These are phyloP conservation scores for Cryptosporidium ubiquitum DNA, from an alignment of 169 alveolate species.

Conservation along the genomic window DNA sequence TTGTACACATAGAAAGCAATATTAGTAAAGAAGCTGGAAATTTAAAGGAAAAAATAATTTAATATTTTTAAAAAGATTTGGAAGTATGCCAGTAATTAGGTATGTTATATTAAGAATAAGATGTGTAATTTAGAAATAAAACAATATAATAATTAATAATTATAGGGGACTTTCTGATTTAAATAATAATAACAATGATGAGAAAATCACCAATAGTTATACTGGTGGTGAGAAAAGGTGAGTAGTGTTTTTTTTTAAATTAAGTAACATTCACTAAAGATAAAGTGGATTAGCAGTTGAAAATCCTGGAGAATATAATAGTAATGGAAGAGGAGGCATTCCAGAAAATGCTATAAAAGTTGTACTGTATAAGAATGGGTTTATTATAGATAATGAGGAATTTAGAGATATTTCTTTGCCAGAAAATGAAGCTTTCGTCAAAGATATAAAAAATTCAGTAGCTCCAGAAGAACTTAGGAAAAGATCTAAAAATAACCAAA, in stretches of 20 bases:
- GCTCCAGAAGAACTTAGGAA: constrained; percentile 91
- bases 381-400: constrained; percentile 91
- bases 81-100: constrained; percentile 56
- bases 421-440: constrained; percentile 89
- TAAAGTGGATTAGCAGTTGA: constrained; percentile 84
- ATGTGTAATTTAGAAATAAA: too few relatives aligned
- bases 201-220: constrained; percentile 80
- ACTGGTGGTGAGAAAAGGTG: constrained; percentile 86
- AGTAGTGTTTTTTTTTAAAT: background rate
- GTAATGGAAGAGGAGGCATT: constrained; percentile 66
- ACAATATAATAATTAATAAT: background rate
- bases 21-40: background rate
- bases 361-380: constrained; percentile 90
- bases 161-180: constrained; percentile 67
- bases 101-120: background rate
- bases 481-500: constrained; percentile 78
- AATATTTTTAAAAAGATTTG: background rate
- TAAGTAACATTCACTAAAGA: background rate
- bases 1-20: background rate
- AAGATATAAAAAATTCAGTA: constrained; percentile 90
- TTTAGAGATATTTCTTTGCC: constrained; percentile 88
- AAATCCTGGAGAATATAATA: constrained; percentile 80
- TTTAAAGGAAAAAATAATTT: background rate
- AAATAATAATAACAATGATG: constrained; percentile 60
- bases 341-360: constrained; percentile 82